These are phyloP conservation scores for Monosporascus ibericus DNA, from an alignment of 2,329 filamentous ascomycete species.

Conservation along the genomic window DNA sequence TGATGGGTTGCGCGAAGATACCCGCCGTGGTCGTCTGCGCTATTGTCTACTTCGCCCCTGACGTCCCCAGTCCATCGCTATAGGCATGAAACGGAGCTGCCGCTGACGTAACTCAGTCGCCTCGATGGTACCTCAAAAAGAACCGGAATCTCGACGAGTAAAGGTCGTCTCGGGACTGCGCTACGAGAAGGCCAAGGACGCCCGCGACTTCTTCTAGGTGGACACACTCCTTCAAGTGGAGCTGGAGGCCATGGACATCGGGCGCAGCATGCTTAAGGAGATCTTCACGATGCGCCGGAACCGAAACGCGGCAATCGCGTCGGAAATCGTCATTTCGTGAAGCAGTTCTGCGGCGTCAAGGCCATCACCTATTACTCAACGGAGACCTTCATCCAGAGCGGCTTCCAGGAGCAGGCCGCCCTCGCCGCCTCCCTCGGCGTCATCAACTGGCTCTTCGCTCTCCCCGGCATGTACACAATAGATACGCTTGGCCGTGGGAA, in stretches of 20 bases:
- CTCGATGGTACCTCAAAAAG: constrained; percentile 40
- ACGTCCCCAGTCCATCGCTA: constrained; percentile 24
- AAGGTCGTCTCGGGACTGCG: constrained; percentile 40
- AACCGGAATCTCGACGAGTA: constrained; percentile 41
- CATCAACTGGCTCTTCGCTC: constrained; percentile 59
- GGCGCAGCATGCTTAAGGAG: constrained; percentile 46
- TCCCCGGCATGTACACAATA: constrained; percentile 60
- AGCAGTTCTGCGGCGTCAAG: constrained; percentile 51
- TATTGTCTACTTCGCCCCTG: constrained; percentile 40
- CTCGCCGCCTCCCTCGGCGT: constrained; percentile 56
- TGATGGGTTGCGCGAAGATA: constrained; percentile 62
- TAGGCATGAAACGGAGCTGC: neutral
- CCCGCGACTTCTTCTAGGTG: constrained; percentile 51
- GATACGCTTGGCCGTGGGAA: constrained; percentile 63
- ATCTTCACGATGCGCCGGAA: constrained; percentile 56
- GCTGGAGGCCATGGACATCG: constrained; percentile 40
- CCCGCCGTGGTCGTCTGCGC: constrained; percentile 51
- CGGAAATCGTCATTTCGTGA: constrained; percentile 61
- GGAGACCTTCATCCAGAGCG: constrained; percentile 52
- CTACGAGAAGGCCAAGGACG: constrained; percentile 46
- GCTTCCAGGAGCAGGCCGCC: constrained; percentile 44
- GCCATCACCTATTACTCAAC: constrained; percentile 45
- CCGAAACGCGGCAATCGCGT: constrained; percentile 53
- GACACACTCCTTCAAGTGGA: constrained; percentile 53
- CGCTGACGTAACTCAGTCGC: constrained; percentile 15